Conservation (phyloP, 1,139 yeast species). For the Schwanniomyces etchellsii region DNA sequence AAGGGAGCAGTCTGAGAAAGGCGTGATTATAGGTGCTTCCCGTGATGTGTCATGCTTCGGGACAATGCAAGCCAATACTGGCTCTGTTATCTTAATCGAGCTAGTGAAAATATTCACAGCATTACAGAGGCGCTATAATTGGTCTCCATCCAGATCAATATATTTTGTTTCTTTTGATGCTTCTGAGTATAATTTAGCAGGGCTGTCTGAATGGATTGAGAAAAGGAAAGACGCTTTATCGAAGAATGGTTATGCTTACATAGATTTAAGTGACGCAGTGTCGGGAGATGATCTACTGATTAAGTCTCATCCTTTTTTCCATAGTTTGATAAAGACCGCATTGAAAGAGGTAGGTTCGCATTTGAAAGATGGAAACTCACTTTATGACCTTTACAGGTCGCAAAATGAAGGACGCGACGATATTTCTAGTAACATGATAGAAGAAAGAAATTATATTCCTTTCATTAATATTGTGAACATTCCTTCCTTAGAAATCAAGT, state of each 20-base stretch:
- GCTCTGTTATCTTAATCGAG: conserved; percentile 69
- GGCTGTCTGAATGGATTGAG: conserved; percentile 77
- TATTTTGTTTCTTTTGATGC: conserved; percentile 88
- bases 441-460: conserved; percentile 64
- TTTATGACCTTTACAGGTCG: conserved; percentile 24
- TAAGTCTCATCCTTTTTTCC: conserved; percentile 64
- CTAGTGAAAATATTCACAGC: conserved; percentile 67
- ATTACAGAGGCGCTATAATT: conserved; percentile 57
- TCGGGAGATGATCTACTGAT: conserved; percentile 55
- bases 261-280: conserved; percentile 75
- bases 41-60: conserved; percentile 80
- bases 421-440: conserved; percentile 38
- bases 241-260: conserved; percentile 63
- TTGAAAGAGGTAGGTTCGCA: conserved; percentile 26
- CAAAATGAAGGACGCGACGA: conserved; percentile 21
- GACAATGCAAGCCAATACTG: conserved; percentile 67
- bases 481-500: conserved; percentile 61
- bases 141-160: conserved; percentile 82
- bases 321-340: conserved; percentile 35
- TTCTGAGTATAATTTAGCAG: conserved; percentile 75
- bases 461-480: conserved; percentile 60
- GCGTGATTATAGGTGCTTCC: conserved; percentile 76
- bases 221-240: conserved; percentile 46
- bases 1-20: conserved; percentile 69
- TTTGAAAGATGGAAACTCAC: conserved; percentile 6